These are phyloP conservation scores for Agarophyton chilense DNA, from an alignment of 23 red algal species.

Conservation along the genomic window DNA sequence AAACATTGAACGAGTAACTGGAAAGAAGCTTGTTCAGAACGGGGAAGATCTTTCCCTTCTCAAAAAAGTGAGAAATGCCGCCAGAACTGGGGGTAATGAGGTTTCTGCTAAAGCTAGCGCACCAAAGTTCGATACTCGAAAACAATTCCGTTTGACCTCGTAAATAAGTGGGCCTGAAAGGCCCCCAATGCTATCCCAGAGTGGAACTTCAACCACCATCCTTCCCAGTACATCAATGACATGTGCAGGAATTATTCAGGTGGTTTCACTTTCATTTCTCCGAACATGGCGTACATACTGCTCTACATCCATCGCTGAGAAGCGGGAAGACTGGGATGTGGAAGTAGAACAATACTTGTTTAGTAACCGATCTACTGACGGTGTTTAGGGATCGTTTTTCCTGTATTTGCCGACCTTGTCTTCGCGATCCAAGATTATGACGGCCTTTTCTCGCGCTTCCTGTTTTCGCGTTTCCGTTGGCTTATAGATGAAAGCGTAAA, in stretches of 20 bases:
- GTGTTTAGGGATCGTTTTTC: background rate
- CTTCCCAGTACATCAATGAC: too few relatives aligned
- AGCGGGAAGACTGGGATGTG: too few relatives aligned
- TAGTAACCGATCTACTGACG: too few relatives aligned
- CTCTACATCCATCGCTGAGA: too few relatives aligned
- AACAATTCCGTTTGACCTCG: slow-evolving; percentile 59
- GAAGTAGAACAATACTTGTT: too few relatives aligned
- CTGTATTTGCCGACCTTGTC: slow-evolving; percentile 46
- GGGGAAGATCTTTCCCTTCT: slow-evolving; percentile 44
- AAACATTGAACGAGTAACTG: slow-evolving; percentile 45
- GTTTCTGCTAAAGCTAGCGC: slow-evolving; percentile 1
- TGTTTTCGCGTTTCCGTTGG: slow-evolving; percentile 52
- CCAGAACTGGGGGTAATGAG: slow-evolving; percentile 42
- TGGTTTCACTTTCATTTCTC: too few relatives aligned
- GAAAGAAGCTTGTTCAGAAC: slow-evolving; percentile 40
- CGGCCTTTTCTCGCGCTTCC: slow-evolving; percentile 32
- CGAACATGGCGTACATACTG: background rate
- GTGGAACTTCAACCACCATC: too few relatives aligned
- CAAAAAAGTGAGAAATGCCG: slow-evolving; percentile 34
- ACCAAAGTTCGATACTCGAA: slow-evolving; percentile 57
- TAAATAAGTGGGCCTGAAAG: too few relatives aligned
- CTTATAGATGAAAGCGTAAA: slow-evolving; percentile 59
- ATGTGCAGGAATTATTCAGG: too few relatives aligned
- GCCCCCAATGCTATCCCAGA: too few relatives aligned
- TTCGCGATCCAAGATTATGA: slow-evolving; percentile 31